Evolutionary conservation across 768 basidiomycete genomes (phyloP), one percentile per base, ranked within the genome.

Genomic region (Punctularia strigosozonata): DNA sequence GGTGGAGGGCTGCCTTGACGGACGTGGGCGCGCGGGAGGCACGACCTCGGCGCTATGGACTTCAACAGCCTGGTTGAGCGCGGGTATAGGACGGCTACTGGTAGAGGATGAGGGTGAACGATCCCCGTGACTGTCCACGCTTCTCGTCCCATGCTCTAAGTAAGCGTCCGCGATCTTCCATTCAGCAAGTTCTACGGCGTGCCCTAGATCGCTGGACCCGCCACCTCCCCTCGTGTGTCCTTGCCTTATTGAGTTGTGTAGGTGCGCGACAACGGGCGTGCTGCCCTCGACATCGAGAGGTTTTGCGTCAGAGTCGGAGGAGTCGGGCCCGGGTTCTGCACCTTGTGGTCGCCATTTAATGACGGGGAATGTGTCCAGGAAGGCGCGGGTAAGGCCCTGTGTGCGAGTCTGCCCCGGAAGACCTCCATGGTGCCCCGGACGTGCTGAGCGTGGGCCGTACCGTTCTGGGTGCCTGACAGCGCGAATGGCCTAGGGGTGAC

Each of bases 321-420:
- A 24, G 14, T 42, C 44, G 24, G 15, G 38, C 36, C 20, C 47
- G 37, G 38, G 45, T 33, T 47, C 41, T 5, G 44, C 44, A 22
- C 50, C 55, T 7, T 53, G 41, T 19, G 10, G 33, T 8, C 19
- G 8, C 49, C 91, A 98, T 56, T 90, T 89, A 60, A 94, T 80
- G 45, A 95, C 63, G 4, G 92, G 91, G 63, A 98, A 98, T 3
- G 91, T 95, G 48, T 98, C 92, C 39, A 98, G 65, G 41, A 98
- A 91, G 15, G 94, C 94, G 15, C 87, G 77, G 2, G 87, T 84
- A 37, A 98, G 68, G 5, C 91, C 91, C n/a, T 74, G 64, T 0
- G 88, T 82, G 3, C 87, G 75, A 36, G 76, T 80, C 51, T 80
- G 80, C 25, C 56, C 37, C 59, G 64, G 22, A 51, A 55, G 18